Evolutionary conservation across 257 asterid genomes (phyloP).

Genomic region (Petunia axillaris): DNA sequence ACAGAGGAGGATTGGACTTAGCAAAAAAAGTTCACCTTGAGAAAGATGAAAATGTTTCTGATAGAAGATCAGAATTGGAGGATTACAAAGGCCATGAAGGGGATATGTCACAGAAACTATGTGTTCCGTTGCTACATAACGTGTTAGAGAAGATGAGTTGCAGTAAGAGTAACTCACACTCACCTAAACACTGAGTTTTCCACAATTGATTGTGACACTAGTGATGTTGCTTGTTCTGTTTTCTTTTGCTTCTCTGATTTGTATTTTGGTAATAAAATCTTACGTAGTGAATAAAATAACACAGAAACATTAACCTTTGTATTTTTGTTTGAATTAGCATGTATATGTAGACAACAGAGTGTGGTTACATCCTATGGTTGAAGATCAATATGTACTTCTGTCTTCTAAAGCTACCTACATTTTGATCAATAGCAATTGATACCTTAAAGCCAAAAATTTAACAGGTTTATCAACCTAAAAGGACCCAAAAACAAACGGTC

Average conservation of each 20-base stretch:
- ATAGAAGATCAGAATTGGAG: constrained; percentile 26
- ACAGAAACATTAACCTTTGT: not conserved
- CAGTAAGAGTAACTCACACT: constrained; percentile 22
- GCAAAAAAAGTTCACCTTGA: constrained; percentile 18
- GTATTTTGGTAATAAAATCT: constrained; percentile 14
- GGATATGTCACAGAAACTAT: constrained; percentile 38
- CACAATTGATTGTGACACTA: constrained; percentile 9
- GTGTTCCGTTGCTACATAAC: constrained; percentile 31
- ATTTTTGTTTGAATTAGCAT: not conserved
- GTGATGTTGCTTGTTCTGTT: not conserved
- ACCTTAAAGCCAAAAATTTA: not conserved
- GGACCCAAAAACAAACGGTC: not conserved
- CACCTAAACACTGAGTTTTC: not conserved
- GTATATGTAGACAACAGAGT: not conserved
- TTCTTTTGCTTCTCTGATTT: not conserved
- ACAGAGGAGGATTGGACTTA: constrained; percentile 34
- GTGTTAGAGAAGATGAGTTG: constrained; percentile 32
- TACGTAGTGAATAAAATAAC: not conserved
- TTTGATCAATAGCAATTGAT: not conserved
- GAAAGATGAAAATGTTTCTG: constrained; percentile 24
- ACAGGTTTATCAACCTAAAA: not conserved
- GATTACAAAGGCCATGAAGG: constrained; percentile 25
- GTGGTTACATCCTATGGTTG: not conserved
- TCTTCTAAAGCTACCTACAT: not conserved
- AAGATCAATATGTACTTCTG: not conserved